Evolutionary conservation across 805 yeast genomes (phyloP).

Genomic region (Yarrowia osloensis): DNA sequence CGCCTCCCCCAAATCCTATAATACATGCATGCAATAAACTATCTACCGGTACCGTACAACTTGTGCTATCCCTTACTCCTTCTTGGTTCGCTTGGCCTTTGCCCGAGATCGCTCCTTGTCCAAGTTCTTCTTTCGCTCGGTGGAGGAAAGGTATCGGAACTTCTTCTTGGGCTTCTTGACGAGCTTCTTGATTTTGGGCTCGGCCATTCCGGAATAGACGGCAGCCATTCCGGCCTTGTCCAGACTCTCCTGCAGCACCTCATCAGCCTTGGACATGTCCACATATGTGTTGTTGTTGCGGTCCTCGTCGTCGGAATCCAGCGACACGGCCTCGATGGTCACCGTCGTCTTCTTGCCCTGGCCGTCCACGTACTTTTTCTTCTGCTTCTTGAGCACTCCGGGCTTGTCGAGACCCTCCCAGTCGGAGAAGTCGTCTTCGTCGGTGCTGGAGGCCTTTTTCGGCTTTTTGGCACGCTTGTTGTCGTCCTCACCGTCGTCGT

Average conservation of each 20-base stretch:
- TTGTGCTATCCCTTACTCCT: not conserved
- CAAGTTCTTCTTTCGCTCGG: conserved; percentile 1
- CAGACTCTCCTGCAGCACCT: conserved; percentile 72
- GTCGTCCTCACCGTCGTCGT: not conserved
- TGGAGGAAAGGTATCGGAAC: conserved; percentile 22
- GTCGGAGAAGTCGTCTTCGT: conserved; percentile 47
- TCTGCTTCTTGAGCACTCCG: conserved; percentile 49
- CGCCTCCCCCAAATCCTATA: no score
- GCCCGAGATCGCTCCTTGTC: conserved; percentile 17
- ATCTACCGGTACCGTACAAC: not conserved
- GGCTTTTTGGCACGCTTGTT: not conserved
- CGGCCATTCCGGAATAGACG: conserved; percentile 19
- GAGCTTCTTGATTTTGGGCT: conserved; percentile 23
- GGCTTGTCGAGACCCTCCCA: conserved; percentile 49
- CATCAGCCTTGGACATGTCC: conserved; percentile 64
- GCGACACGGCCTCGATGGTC: conserved; percentile 56
- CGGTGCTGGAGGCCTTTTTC: not conserved
- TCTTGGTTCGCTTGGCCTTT: conserved; percentile 24
- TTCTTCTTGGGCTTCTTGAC: conserved; percentile 29
- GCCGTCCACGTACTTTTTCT: conserved; percentile 47
- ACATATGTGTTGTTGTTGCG: conserved; percentile 59
- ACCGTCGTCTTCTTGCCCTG: conserved; percentile 50
- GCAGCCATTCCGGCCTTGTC: conserved; percentile 84
- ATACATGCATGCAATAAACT: conserved; percentile 20
- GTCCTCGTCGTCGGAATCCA: conserved; percentile 50